Evolutionary conservation across 2,329 filamentous ascomycete species (phyloP).

Genomic region (Cadophora luteo-olivacea): DNA sequence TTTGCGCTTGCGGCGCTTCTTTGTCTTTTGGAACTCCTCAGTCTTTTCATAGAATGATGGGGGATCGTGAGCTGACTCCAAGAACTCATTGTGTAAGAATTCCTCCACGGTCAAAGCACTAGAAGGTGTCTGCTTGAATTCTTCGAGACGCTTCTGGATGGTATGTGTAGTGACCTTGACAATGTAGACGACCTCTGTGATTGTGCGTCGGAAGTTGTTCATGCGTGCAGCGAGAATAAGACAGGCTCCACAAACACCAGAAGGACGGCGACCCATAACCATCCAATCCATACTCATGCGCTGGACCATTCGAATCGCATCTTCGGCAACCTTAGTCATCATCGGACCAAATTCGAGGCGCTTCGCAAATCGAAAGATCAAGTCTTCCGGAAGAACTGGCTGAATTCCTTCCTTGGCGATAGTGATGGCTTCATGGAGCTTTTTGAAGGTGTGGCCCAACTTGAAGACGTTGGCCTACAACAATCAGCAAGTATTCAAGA

Average conservation of each 20-base stretch:
- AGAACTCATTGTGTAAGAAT: conserved; percentile 74
- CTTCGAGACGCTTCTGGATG: conserved; percentile 87
- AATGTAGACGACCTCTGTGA: conserved; percentile 95
- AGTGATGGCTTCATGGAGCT: conserved; percentile 74
- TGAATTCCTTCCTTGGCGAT: conserved; percentile 69
- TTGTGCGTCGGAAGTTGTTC: conserved; percentile 95
- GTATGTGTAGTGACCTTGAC: conserved; percentile 96
- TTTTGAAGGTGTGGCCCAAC: conserved; percentile 88
- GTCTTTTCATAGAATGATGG: conserved; percentile 79
- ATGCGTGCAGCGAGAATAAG: conserved; percentile 94
- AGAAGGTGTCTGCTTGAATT: conserved; percentile 88
- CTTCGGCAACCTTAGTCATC: conserved; percentile 83
- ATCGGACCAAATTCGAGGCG: conserved; percentile 89
- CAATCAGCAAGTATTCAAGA: conserved; percentile 36
- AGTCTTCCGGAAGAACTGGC: conserved; percentile 83
- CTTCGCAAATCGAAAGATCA: conserved; percentile 89
- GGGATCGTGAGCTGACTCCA: conserved; percentile 80
- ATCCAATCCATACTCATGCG: conserved; percentile 99
- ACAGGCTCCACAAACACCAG: conserved; percentile 92
- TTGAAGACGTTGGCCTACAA: conserved; percentile 85
- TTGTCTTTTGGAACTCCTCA: conserved; percentile 61
- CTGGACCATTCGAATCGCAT: conserved; percentile 85
- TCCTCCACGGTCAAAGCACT: conserved; percentile 87
- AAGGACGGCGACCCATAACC: conserved; percentile 89
- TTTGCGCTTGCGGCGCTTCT: conserved; percentile 46